phyloP scores from a whole-genome alignment of 257 asterid genomes.

The Fraxinus quadrangulata region DNA sequence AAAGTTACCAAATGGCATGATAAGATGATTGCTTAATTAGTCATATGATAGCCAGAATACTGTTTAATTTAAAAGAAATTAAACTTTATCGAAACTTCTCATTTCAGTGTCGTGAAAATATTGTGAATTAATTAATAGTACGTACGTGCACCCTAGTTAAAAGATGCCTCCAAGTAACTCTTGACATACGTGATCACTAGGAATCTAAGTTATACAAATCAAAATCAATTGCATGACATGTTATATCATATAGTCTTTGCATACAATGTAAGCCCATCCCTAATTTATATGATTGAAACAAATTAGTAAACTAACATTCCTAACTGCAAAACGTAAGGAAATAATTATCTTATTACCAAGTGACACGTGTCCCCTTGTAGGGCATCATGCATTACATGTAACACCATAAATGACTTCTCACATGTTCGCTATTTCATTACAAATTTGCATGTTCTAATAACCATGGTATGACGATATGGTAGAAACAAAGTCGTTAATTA shows the following conservation, averaged over 20 bases:
- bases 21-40: too few species aligned
- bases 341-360: not conserved
- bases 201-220: not conserved
- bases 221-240: not conserved
- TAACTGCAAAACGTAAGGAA: not conserved
- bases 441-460: not conserved
- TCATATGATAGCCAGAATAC: too few species aligned
- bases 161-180: constrained; percentile 15
- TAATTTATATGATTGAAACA: not conserved
- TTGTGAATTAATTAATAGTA: too few species aligned
- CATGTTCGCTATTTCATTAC: too few species aligned
- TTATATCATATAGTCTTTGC: not conserved
- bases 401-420: not conserved
- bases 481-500: not conserved
- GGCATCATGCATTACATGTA: not conserved
- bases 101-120: too few species aligned
- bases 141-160: too few species aligned
- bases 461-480: not conserved
- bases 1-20: too few species aligned
- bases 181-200: constrained; percentile 20
- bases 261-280: not conserved
- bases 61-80: too few species aligned
- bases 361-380: not conserved
- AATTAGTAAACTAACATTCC: not conserved
- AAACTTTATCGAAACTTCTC: too few species aligned